Evolutionary conservation across 257 asterid species (phyloP).

Genomic region (Orobanche coerulescens): DNA sequence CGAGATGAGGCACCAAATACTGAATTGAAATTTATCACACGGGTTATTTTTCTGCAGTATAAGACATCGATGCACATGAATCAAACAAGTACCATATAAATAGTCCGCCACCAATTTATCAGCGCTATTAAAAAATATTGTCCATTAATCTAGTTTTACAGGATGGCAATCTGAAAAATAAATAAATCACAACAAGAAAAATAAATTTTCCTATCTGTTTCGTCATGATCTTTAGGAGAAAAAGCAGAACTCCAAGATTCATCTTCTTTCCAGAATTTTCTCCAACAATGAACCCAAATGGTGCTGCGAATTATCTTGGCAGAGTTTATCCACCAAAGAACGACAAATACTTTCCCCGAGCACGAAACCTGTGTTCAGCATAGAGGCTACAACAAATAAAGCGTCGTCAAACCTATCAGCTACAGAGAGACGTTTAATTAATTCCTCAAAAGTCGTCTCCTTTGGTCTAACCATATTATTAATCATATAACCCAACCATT

Average conservation of each 20-base stretch:
- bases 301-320: conserved; percentile 28
- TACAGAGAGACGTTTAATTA: conserved; percentile 32
- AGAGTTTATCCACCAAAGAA: conserved; percentile 40
- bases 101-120: not conserved
- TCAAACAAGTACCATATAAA: not conserved
- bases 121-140: not conserved
- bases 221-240: conserved; percentile 18
- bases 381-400: conserved; percentile 33
- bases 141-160: conserved; percentile 7
- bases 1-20: not conserved
- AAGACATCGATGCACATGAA: not conserved
- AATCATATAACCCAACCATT: conserved; percentile 40
- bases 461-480: conserved; percentile 36
- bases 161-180: not conserved
- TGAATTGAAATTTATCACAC: not conserved
- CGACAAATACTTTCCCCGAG: conserved; percentile 24
- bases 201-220: conserved; percentile 5
- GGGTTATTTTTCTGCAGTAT: not conserved
- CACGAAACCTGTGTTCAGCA: conserved; percentile 45
- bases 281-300: conserved; percentile 21
- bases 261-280: conserved; percentile 19
- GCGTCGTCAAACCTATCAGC: conserved; percentile 41
- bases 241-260: not conserved
- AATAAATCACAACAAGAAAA: not conserved
- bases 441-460: conserved; percentile 40